Evolutionary conservation across 208 protist genomes (phyloP).

Genomic region (Novymonas esmeraldas): DNA sequence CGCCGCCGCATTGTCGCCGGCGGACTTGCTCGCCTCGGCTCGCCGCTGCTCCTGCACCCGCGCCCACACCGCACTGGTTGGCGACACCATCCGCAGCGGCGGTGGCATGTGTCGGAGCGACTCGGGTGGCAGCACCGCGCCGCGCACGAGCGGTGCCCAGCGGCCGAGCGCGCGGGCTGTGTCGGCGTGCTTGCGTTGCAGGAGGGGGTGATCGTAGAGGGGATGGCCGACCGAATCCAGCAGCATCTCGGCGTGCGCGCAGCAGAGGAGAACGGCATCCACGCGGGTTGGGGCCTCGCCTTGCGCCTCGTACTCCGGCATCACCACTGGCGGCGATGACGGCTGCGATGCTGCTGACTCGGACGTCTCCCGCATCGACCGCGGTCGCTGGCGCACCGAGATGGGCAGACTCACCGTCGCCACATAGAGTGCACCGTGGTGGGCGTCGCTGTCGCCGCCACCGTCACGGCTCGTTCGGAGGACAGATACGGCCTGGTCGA

Average conservation of each 20-base stretch:
- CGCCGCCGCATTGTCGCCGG: background rate
- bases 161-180: constrained; percentile 70
- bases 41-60: constrained; percentile 31
- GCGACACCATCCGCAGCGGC: constrained; percentile 73
- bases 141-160: constrained; percentile 47
- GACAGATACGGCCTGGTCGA: constrained; percentile 29
- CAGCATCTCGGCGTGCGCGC: constrained; percentile 82
- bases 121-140: constrained; percentile 26
- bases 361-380: background rate
- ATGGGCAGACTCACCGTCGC: constrained; percentile 41
- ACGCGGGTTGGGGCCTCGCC: constrained; percentile 72
- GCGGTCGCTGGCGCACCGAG: constrained; percentile 12
- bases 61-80: constrained; percentile 57
- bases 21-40: background rate
- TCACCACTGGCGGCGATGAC: background rate
- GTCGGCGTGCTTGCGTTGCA: constrained; percentile 84
- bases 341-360: background rate
- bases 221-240: constrained; percentile 75
- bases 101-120: constrained; percentile 44
- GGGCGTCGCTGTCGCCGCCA: too few relatives aligned
- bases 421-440: constrained; percentile 27
- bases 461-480: constrained; percentile 1
- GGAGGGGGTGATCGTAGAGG: constrained; percentile 66
- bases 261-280: constrained; percentile 75
- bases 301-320: constrained; percentile 40